Base-by-base conservation (phyloP, 2,329 filamentous ascomycete genomes). In the Microdochium nivale region DNA sequence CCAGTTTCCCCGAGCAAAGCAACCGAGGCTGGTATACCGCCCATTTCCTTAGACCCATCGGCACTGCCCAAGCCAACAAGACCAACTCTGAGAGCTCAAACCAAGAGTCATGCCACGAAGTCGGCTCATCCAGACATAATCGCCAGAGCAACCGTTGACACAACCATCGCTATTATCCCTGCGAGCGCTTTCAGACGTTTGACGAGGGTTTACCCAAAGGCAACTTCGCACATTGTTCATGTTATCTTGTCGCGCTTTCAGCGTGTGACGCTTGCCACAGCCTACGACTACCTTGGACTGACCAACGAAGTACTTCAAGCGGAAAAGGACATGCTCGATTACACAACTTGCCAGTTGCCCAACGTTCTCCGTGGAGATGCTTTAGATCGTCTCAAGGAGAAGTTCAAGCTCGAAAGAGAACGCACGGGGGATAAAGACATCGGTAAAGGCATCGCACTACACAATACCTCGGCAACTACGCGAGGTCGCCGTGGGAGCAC, bases 111-210 rank as follows among this genome's bases (percentile, higher is more conserved):
- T 16, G 68, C 72, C 30, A 80, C 81, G 11, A 86, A 85, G 57
- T 97, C 94, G 14, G 90, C 89, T 0, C 94, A 99, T 68, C 94
- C 94, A 11, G 94, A 99, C 63, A 94, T 99, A 55, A 90, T 99
- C 57, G 94, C 92, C n/a, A 81, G 94, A 57, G 94, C 94, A 5
- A 95, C 90, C 16, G 87, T 95, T 24, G 95, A 99, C 65, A 99
- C 94, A 0, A 99, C 95, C 0, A 96, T 99, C 68, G 94, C 94
- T 5, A 95, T 99, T 56, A 99, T 99, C 52, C 95, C 95, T 1
- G 94, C 94, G 1, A 96, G 90, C 64, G 95, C 94, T 3, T 99
- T 99, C 61, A 84, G 90, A 50, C 84, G 95, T 9, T 75, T 99
- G 50, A 99, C 95, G 49, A 84, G 89, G 62, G 86, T 96, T 24